Percentiles rank a stretch among this genome's conserved stretches.
phyloP scores from a whole-genome alignment of 352 stramenopile species.

The Aphanomyces astaci region DNA sequence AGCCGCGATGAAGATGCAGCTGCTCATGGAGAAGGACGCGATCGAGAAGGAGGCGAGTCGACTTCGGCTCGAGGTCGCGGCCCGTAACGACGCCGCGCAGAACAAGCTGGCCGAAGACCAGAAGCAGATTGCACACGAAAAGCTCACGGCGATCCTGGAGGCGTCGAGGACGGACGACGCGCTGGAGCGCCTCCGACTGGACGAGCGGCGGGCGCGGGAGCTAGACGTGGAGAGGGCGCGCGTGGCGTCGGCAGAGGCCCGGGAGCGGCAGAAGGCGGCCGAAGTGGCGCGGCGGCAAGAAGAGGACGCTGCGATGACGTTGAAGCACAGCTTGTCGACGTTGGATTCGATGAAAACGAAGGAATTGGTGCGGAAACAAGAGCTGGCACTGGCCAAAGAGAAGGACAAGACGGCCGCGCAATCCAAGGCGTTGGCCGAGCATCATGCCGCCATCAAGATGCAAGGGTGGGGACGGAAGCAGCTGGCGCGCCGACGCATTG shows the following conservation, averaged over 20 bases:
- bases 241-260: conserved; percentile 12
- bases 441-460: conserved; percentile 59
- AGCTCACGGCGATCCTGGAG: conserved; percentile 10
- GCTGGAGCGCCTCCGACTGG: neutral
- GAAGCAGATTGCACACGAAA: conserved; percentile 10
- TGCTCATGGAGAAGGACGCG: conserved; percentile 44
- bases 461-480: conserved; percentile 52
- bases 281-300: conserved; percentile 38
- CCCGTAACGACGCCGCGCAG: conserved; percentile 40
- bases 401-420: conserved; percentile 42
- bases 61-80: conserved; percentile 38
- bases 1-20: conserved; percentile 50
- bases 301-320: conserved; percentile 50
- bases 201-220: neutral
- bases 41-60: conserved; percentile 42
- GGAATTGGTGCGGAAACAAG: conserved; percentile 37
- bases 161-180: conserved; percentile 13
- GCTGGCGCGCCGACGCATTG: conserved; percentile 35
- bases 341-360: conserved; percentile 46
- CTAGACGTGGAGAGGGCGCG: conserved; percentile 4
- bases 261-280: conserved; percentile 23
- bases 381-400: conserved; percentile 30
- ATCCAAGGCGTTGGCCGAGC: conserved; percentile 34
- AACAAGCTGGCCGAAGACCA: conserved; percentile 38
- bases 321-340: conserved; percentile 22